Evolutionary conservation across 2,329 filamentous ascomycete species (phyloP).

Genomic region (Apiospora hydei): DNA sequence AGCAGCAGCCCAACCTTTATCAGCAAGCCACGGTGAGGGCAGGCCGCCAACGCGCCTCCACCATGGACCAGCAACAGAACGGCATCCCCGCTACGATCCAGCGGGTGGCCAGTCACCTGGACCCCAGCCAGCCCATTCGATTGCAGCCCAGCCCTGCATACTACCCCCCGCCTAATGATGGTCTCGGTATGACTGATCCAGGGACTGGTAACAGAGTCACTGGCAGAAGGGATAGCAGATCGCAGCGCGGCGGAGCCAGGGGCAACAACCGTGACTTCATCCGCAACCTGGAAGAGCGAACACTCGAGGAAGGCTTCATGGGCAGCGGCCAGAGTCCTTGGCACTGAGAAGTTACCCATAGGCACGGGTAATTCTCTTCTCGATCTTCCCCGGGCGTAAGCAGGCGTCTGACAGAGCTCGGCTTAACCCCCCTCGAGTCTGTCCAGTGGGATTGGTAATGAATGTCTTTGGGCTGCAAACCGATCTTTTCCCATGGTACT

Average conservation of each 20-base stretch:
- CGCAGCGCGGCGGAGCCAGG: constrained; percentile 62
- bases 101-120: constrained; percentile 92
- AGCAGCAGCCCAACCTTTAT: constrained; percentile 61
- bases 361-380: neutral
- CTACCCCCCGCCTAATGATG: constrained; percentile 89
- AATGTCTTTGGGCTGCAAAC: neutral
- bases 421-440: neutral
- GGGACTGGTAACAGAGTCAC: constrained; percentile 58
- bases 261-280: constrained; percentile 85
- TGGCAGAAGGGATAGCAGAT: constrained; percentile 78
- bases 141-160: constrained; percentile 96
- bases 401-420: neutral
- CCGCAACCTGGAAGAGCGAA: constrained; percentile 91
- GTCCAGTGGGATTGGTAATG: neutral
- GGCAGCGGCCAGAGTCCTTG: constrained; percentile 66
- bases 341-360: constrained; percentile 62
- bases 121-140: constrained; percentile 92
- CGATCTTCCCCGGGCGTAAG: neutral
- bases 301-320: constrained; percentile 91
- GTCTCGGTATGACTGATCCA: constrained; percentile 71
- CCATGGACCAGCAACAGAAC: constrained; percentile 93
- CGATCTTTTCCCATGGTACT: neutral
- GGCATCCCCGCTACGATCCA: constrained; percentile 94
- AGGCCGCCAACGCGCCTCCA: constrained; percentile 88
- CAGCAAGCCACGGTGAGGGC: constrained; percentile 81